A percentile compares a stretch with the other conserved stretches of the same genome.
Evolutionary conservation across 2,329 filamentous ascomycete species (phyloP).

Genomic region (Graphiopsis chlorocephala): DNA sequence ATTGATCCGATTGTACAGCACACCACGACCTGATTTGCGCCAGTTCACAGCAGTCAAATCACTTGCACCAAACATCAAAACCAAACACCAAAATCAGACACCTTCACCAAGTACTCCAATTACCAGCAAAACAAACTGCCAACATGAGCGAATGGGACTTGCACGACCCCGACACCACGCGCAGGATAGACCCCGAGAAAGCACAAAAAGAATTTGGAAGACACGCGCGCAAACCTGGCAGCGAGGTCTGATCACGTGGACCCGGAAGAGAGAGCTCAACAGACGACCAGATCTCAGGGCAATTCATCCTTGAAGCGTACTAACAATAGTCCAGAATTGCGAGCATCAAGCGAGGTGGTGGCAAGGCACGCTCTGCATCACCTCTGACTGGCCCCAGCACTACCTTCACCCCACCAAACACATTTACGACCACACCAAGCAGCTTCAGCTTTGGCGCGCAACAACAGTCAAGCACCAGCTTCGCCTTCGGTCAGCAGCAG

Average conservation of each 20-base stretch:
- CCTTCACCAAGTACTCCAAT: not conserved
- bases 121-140: not conserved
- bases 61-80: not conserved
- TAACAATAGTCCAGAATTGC: slow-evolving; percentile 7
- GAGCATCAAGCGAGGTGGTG: slow-evolving; percentile 12
- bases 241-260: not conserved
- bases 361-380: slow-evolving; percentile 13
- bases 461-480: slow-evolving; percentile 1
- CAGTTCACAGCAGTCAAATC: not conserved
- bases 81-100: not conserved
- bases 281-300: not conserved
- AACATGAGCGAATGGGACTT: not conserved
- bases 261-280: not conserved
- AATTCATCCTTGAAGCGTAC: not conserved
- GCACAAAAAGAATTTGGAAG: not conserved
- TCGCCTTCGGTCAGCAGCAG: slow-evolving; percentile 16
- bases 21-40: not conserved
- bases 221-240: not conserved
- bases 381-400: slow-evolving; percentile 11
- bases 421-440: slow-evolving; percentile 12
- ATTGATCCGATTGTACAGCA: not conserved
- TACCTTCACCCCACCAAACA: slow-evolving; percentile 13
- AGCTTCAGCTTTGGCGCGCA: slow-evolving; percentile 13
- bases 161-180: not conserved
- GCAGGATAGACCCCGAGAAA: not conserved